Base-by-base conservation (phyloP, 106 monocot genomes). In the Triglochin maritima region DNA sequence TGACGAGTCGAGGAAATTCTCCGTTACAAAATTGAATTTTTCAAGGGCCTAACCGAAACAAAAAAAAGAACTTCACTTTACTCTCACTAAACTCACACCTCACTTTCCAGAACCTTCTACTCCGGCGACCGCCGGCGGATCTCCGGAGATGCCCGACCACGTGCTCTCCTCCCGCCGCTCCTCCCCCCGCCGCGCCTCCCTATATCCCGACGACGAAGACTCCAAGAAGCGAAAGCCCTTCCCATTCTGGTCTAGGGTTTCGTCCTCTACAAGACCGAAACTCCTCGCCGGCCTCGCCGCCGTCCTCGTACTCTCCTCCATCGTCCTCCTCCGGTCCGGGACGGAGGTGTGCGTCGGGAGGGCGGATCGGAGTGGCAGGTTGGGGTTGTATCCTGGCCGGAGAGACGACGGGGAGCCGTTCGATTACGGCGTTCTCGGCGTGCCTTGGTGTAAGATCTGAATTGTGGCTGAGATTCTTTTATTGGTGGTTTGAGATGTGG, bases 351-450 rank as follows among this genome's bases (percentile, higher is more conserved):
- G 93, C 71, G 69, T 75, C 59, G 69, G 62, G 49, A 29, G 60
- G 44, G 62, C 81, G 46, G 72, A 79, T 48, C 71, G 69, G 6
- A 66, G 50, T 44, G 50, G 69, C 52, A 6, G 14, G n/a, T 44
- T 12, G 43, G 13, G 5, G 15, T 16, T 6, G 58, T 5, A 16
- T 5, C 58, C 56, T 80, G 50, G 42, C 62, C 29, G 29, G 29
- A 29, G 29, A 41, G 70, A 65, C 6, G 93, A 84, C 3, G 94
- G 86, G 2, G 59, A 89, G 9, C 85, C 85, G 42, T 96, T 90
- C 46, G 90, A 91, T 54, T 96, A 91, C 71, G 96, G 96, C 52
- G 81, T 81, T 47, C 96, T 96, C 71, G 96, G 96, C 60, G 96
- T 96, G 16, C 96, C 96, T 68, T 88, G 86, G 85, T 96, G 96